A percentile compares a stretch with the other conserved stretches of the same genome.
Conservation (phyloP, 768 basidiomycete genomes). For the Suillus plorans region DNA sequence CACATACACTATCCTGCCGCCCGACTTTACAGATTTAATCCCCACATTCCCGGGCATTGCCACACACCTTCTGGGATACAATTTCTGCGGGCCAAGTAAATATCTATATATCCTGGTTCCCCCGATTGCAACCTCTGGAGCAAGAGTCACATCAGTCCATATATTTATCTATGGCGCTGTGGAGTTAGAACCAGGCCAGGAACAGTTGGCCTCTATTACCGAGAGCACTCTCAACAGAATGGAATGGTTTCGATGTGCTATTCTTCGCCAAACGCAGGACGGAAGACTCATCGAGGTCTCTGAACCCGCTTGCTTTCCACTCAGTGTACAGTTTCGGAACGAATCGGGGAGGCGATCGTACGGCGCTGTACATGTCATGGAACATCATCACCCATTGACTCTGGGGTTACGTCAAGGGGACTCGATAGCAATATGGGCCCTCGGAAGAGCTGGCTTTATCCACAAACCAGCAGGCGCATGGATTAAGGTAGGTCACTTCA, state of each 20-base stretch:
- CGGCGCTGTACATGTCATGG: not conserved
- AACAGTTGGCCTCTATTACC: too few species aligned
- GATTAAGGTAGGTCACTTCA: not conserved
- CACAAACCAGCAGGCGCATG: constrained; percentile 3
- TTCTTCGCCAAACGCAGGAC: not conserved
- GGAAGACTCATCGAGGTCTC: not conserved
- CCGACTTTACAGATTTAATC: not conserved
- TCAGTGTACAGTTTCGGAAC: not conserved
- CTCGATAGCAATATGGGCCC: constrained; percentile 1
- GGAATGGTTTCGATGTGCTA: constrained; percentile 3
- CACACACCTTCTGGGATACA: not conserved
- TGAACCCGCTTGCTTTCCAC: not conserved
- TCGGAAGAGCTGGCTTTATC: not conserved
- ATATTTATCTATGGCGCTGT: not conserved
- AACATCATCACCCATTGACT: not conserved
- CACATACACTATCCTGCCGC: not conserved
- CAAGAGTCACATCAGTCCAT: not conserved
- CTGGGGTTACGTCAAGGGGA: not conserved
- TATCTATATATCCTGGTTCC: not conserved
- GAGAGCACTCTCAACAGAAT: not conserved
- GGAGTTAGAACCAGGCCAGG: not conserved
- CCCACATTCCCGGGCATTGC: not conserved
- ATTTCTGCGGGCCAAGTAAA: not conserved
- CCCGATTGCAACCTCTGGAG: not conserved
- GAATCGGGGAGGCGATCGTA: not conserved